Base-by-base conservation (phyloP, 2,329 filamentous ascomycete genomes). In the Chaetomium olivaceum region DNA sequence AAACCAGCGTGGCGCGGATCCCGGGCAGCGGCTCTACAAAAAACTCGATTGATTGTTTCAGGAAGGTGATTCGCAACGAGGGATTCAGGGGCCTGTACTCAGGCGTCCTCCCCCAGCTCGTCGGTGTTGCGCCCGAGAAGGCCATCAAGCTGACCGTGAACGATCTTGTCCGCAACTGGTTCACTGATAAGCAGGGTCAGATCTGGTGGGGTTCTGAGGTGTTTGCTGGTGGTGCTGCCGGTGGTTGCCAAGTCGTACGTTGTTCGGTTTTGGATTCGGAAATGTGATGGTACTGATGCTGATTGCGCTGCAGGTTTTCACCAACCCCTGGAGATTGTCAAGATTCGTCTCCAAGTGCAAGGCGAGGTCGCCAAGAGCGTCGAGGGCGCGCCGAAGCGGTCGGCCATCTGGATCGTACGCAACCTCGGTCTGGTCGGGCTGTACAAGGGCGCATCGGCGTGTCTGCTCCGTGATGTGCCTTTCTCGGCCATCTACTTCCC, bases 401-500 rank as follows among this genome's bases (percentile, higher is more conserved):
- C 93, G 12, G 95, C 95, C 65, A 91, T 98, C 83, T 99, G 95
- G 95, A 98, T 99, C 72, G 91, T 98, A 68, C 89, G 89, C 77
- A 97, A 99, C 80, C 83, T 99, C 68, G 95, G 95, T 84, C 87
- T 99, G 58, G 84, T 96, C 58, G 95, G 95, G 64, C 83, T 99
- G 72, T 99, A 99, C 86, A 98, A 97, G 85, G 95, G 95, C 68
- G 95, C 94, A 23, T 92, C 89, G 54, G 95, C 95, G 23, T 99
- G 95, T 80, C 83, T 99, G 73, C 86, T 98, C 70, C 93, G 95
- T 72, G 95, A 99, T 78, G 92, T 98, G 50, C 95, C 95, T 54
- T 99, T 99, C 83, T 98, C 94, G 23, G 93, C 92, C 73, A 99
- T 99, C 76, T 99, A 99, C 83, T 99, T 99, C 87, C 94, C 95